Base-by-base conservation (phyloP, 164 flowering plant genomes). In the Litsea cubeba region DNA sequence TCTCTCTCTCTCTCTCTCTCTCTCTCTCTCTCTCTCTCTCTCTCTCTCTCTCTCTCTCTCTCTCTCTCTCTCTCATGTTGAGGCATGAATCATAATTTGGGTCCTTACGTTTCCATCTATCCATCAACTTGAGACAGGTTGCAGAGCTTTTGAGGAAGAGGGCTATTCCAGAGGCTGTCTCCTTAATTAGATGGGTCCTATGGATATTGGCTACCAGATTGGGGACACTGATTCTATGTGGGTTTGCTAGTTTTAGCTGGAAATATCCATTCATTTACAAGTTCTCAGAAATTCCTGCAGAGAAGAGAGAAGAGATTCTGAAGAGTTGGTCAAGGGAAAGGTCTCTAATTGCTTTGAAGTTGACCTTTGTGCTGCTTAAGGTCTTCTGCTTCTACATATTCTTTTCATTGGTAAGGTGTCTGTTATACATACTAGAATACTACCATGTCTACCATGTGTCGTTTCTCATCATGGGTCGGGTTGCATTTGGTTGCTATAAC, bases 251-350 rank as follows among this genome's bases (percentile, higher is more conserved):
- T 58, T 65, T 71, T 7, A 26, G 70, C 32, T 1, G 65, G 70
- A 64, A 64, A 50, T 76, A 71, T 63, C 78, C 78, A 8, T 71
- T 71, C 71, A 22, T 75, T n/a, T n/a, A 54, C 35, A 70, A 24
- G 32, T 76, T 76, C 54, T 28, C 74, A 30, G 74, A 76, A 62
- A 65, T 76, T 57, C 6, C 40, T 7, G 70, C 62, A 63, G 74
- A 70, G 63, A 57, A 71, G 65, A 76, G 78, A 35, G 74, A 76
- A 18, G 62, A 28, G 35, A 57, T 50, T 18, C 51, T 76, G 71
- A 32, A 18, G 74, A 71, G 51, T 25, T 71, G 74, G 78, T 62
- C 77, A 6, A 65, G 14, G 3, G n/a, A 40, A 51, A 65, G 68
- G 54, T 15, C 7, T 32, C 25, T 76, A 50, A 25, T 25, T 5